Base-by-base conservation (phyloP, 2,329 filamentous ascomycete species). In the Trichocomaceae sp. region DNA sequence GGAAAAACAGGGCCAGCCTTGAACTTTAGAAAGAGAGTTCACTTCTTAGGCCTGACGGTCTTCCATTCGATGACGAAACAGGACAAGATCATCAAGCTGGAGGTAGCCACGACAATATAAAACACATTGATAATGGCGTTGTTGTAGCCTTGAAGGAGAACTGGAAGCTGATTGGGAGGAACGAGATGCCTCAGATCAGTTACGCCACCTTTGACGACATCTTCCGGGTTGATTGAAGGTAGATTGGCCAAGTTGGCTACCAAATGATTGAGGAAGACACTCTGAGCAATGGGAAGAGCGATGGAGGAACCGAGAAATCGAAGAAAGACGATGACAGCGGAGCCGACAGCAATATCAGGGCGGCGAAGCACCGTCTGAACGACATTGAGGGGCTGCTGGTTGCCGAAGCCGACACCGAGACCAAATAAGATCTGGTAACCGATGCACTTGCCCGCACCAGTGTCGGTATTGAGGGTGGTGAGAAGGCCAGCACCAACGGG, bases 221-320 rank as follows among this genome's bases (percentile, higher is more conserved):
- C 8, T 50, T 50, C 29, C 5, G 48, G 48, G n/a, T 50, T 41
- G 29, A 50, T 17, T 13, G 26, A 39, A 41, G 48, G 20, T n/a
- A 39, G 31, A 33, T 41, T 33, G 26, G 47, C 13, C 42, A 46
- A 46, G 42, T 46, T 23, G 42, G 42, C 42, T 46, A 46, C 23
- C n/a, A 46, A 46, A 58, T 45, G 5, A 49, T 71, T 72, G 26
- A 64, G 63, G 57, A 74, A 72, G 5, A 73, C 59, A 8, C 68
- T 72, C 57, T 74, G 67, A 4, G 52, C 68, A 9, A 71, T 64
- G 2, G 67, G 67, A 17, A 72, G 59, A 35, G 70, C 72, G 15
- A 74, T 54, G 0, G 71, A 59, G 3, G 70, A 70, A 3, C 68
- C 71, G 2, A 74, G 61, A 3, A 65, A 69, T 57, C 72, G 69